phyloP scores from a whole-genome alignment of 495 filamentous ascomycete species.

The Daldinia bambusicola region DNA sequence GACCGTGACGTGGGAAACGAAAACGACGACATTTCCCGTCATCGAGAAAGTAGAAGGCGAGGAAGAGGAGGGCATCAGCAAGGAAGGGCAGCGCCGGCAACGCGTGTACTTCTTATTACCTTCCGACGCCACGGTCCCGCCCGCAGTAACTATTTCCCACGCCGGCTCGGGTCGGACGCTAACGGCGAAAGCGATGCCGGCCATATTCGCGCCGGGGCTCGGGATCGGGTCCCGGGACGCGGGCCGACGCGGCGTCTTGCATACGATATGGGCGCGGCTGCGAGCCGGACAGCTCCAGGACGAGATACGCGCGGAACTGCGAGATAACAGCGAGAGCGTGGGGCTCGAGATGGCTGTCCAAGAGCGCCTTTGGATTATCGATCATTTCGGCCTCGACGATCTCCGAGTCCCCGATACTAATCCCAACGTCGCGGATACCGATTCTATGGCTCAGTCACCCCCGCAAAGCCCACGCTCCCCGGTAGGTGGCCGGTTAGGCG shows the following conservation, averaged over 20 bases:
- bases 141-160: constrained; percentile 71
- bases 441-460: constrained; percentile 23
- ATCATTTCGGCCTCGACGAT: constrained; percentile 73
- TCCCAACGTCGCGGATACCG: constrained; percentile 32
- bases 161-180: constrained; percentile 52
- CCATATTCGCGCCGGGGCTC: constrained; percentile 80
- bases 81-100: constrained; percentile 62
- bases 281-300: constrained; percentile 74
- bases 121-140: constrained; percentile 71
- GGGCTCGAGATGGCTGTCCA: constrained; percentile 82
- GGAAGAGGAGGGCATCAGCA: constrained; percentile 79
- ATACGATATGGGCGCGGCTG: constrained; percentile 85
- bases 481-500: constrained; percentile 71
- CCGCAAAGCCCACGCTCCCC: constrained; percentile 68
- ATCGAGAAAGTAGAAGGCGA: constrained; percentile 68
- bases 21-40: constrained; percentile 71
- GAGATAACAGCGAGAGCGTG: constrained; percentile 76
- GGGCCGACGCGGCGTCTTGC: constrained; percentile 80
- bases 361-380: constrained; percentile 83
- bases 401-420: constrained; percentile 33
- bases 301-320: constrained; percentile 73
- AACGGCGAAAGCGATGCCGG: constrained; percentile 77
- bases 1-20: constrained; percentile 82
- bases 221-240: constrained; percentile 70
- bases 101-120: constrained; percentile 80